Base-by-base conservation (phyloP, 345 rosid species). In the Brassica incana region DNA sequence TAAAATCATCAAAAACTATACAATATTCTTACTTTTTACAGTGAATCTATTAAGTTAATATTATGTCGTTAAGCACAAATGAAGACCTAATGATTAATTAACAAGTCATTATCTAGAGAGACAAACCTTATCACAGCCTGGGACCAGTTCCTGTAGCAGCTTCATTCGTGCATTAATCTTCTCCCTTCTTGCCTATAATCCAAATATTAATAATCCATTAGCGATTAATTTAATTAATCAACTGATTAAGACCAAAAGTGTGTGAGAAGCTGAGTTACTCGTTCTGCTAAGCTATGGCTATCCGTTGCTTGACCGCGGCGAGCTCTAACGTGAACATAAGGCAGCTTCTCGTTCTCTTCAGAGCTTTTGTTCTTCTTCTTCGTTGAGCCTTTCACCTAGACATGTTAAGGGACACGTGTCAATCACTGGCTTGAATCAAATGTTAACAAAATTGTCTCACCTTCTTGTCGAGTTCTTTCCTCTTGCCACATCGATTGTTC, bases 51-150 rank as follows among this genome's bases (percentile, higher is more conserved):
- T 75, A 80, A 74, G 67, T 68, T 70, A 80, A 80, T 64, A 75
- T 65, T 23, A 0, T 56, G 80, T 70, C 43, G 25, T 80, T 75
- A 80, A 75, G 68, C 79, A 80, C 72, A 60, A 64, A 85, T 83
- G 78, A 77, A 68, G 72, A 85, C 70, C 77, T 75, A 85, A 82
- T 86, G 85, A 83, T 85, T 81, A 82, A 89, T 82, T 85, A 80
- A 79, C 63, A 66, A 75, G 27, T 71, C 20, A 10, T 52, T 32
- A 35, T 69, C 78, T 14, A 3, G 3, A 61, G 29, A 72, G 76
- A 79, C 85, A 54, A 70, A 92, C 99, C 99, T 96, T 88, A 78
- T 83, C 88, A 85, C 94, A 90, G 30, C 94, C 94, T 58, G 94
- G 94, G 86, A 90, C 94, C 92, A 90, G 89, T 72, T 90, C 94